Base-by-base conservation (phyloP, 192 early-diverging fungal species). In the Umbelopsis isabellina region DNA sequence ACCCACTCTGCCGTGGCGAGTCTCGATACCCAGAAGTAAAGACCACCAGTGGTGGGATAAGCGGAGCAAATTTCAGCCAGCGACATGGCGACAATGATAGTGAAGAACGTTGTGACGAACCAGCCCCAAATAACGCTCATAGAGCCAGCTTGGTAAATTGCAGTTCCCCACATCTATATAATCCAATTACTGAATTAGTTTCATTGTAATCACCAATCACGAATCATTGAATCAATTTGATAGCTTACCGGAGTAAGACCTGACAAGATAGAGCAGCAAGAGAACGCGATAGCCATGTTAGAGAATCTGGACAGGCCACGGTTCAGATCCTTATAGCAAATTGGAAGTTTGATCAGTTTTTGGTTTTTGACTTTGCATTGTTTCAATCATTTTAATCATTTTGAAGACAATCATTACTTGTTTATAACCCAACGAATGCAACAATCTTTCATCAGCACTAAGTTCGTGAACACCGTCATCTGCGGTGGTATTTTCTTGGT, bases 251-350 rank as follows among this genome's bases (percentile, higher is more conserved):
- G 85, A 23, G 82, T 80, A 33, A 87, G 70, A 23, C 84, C 85
- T 1, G 85, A 73, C 4, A 85, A 80, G 44, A 87, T 74, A 21
- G 82, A 85, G 45, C 79, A 76, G 61, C 84, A 85, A 20, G 84
- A 81, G 45, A 84, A 87, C 33, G 86, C 81, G 66, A 85, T 82
- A 41, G 80, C 84, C 79, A 87, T 84, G 55, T 82, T 85, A 13
- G 80, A 73, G 47, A 87, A 85, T 25, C 66, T 76, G 16, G 80
- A 79, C 8, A 87, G 66, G 15, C 79, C 79, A 22, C 86, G 84
- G 44, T 68, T 83, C 49, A 87, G 61, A 66, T 85, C 79, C 85
- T 6, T 30, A 45, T 47, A 22, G 21, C 35, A 35, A 30, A 49
- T 11, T 6, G 16, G 44, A 22, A 13, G 44, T 8, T 10, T 8